Percentiles rank a stretch among this genome's conserved stretches.
These are phyloP conservation scores for Apiospora koreana DNA, from an alignment of 2,329 filamentous ascomycete species.

Conservation along the genomic window DNA sequence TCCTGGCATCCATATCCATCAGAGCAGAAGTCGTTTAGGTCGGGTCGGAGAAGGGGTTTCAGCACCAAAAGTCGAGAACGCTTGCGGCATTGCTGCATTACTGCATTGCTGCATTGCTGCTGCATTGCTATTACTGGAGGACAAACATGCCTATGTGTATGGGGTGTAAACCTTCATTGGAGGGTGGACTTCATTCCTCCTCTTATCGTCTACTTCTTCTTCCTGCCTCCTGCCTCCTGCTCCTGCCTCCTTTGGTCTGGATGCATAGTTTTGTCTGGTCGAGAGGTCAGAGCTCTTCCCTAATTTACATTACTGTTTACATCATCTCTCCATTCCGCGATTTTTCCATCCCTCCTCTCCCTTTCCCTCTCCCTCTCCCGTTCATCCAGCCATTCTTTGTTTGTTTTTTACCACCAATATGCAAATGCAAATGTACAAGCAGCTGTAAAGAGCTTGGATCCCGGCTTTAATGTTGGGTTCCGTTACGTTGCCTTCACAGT, in stretches of 20 bases:
- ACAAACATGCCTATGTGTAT: background rate
- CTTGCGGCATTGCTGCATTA: background rate
- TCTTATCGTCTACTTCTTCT: background rate
- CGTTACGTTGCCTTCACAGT: constrained; percentile 10
- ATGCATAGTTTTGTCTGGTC: background rate
- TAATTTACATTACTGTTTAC: background rate
- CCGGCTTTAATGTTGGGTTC: constrained; percentile 5
- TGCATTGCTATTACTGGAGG: background rate
- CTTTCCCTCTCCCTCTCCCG: background rate
- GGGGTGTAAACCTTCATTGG: background rate
- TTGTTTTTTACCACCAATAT: background rate
- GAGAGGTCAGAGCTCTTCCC: background rate
- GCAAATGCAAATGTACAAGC: background rate
- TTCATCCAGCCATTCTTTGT: background rate
- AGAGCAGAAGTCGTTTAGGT: background rate
- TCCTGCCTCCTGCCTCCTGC: background rate
- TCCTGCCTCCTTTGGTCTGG: background rate
- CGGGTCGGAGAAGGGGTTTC: background rate
- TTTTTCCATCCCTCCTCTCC: background rate
- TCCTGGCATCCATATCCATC: no score
- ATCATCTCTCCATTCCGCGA: background rate
- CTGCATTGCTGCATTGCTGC: no score
- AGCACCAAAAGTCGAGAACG: background rate
- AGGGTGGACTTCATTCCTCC: background rate
- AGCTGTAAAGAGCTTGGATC: background rate